Conservation (phyloP, 75 land plant genomes). For the Sequoia sempervirens region DNA sequence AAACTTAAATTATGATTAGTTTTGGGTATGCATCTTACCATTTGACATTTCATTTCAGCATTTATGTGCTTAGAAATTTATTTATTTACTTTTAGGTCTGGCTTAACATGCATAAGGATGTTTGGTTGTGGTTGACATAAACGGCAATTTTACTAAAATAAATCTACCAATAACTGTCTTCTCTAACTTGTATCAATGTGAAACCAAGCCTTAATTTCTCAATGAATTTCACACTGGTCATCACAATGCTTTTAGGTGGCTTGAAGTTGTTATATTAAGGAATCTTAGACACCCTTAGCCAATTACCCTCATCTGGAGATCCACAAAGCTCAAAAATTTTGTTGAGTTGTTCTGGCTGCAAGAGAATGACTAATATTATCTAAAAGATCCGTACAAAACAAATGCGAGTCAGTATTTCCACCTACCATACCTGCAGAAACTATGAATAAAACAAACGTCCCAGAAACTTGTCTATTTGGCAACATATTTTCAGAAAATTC, state of each 20-base stretch:
- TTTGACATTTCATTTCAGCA: background rate
- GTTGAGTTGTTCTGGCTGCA: conserved; percentile 75
- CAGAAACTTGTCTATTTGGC: background rate
- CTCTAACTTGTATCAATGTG: background rate
- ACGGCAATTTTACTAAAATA: too few relatives aligned
- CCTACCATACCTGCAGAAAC: background rate
- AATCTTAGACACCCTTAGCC: conserved; percentile 90
- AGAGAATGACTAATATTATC: conserved; percentile 7
- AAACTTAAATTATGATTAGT: background rate
- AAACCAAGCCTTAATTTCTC: background rate
- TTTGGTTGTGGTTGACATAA: background rate
- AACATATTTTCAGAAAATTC: background rate
- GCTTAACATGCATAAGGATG: background rate
- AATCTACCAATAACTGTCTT: background rate
- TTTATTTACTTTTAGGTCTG: background rate
- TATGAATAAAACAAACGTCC: background rate
- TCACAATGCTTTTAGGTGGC: conserved; percentile 25
- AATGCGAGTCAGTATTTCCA: background rate
- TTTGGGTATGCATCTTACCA: background rate
- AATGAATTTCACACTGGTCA: background rate
- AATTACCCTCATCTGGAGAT: conserved; percentile 73
- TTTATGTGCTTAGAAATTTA: background rate
- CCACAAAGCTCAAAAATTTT: conserved; percentile 90
- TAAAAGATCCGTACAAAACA: background rate
- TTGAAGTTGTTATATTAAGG: conserved; percentile 78